These are phyloP conservation scores for Tylopilus sp. DNA, from an alignment of 768 basidiomycete genomes.

Conservation along the genomic window DNA sequence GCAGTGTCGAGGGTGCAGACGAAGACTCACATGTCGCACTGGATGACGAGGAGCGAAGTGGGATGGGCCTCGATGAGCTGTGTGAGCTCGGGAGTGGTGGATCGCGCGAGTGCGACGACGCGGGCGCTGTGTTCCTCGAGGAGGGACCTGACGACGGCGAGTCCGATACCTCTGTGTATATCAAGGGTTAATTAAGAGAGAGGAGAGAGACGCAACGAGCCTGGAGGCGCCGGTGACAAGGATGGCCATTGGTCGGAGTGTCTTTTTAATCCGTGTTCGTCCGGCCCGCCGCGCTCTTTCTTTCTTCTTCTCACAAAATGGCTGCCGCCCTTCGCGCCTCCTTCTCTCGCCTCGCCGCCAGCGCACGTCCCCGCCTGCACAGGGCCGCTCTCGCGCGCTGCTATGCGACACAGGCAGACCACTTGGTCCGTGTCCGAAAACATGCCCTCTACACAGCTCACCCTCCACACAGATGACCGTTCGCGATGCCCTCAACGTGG, in stretches of 20 bases:
- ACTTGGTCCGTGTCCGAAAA: slow-evolving; percentile 40
- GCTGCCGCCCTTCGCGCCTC: slow-evolving; percentile 53
- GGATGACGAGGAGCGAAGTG: slow-evolving; percentile 45
- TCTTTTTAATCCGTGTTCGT: slow-evolving; percentile 19
- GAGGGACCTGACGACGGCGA: slow-evolving; percentile 69
- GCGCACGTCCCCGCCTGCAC: slow-evolving; percentile 43
- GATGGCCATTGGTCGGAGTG: slow-evolving; percentile 37
- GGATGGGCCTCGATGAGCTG: slow-evolving; percentile 42
- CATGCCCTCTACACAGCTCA: slow-evolving; percentile 19
- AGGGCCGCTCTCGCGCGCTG: slow-evolving; percentile 46
- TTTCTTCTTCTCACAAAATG: slow-evolving; percentile 38
- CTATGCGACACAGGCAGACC: slow-evolving; percentile 60
- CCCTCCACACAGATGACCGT: slow-evolving; percentile 78
- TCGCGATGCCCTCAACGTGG: slow-evolving; percentile 94
- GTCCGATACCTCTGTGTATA: slow-evolving; percentile 74
- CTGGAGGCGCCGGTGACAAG: slow-evolving; percentile 86
- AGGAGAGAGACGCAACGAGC: slow-evolving; percentile 32
- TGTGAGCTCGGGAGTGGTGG: slow-evolving; percentile 60
- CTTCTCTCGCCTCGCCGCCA: slow-evolving; percentile 55
- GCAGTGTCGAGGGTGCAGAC: not conserved
- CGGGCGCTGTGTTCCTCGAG: slow-evolving; percentile 57
- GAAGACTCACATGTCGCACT: slow-evolving; percentile 73
- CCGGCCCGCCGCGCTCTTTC: slow-evolving; percentile 10
- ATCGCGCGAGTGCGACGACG: slow-evolving; percentile 77
- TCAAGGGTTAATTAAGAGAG: not conserved